Evolutionary conservation across 345 rosid genomes (phyloP).

Genomic region (Triadica sebifera): DNA sequence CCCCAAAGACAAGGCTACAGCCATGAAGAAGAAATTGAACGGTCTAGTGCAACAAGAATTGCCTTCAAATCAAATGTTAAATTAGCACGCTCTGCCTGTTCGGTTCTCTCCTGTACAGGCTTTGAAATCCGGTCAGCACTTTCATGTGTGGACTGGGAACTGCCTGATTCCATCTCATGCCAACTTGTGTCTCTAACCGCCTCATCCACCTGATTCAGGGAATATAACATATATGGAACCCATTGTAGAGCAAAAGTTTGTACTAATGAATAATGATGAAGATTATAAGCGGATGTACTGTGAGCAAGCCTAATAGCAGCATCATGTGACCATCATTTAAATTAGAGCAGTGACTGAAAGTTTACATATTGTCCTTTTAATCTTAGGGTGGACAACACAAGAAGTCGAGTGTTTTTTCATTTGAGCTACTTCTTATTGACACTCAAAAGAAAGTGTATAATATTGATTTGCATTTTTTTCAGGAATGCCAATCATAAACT

Average conservation of each 20-base stretch:
- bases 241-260: conserved; percentile 1
- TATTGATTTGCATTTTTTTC: no score
- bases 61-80: conserved; percentile 5
- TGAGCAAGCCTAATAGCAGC: not conserved
- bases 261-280: not conserved
- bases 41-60: conserved; percentile 11
- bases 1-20: no score
- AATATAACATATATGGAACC: not conserved
- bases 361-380: not conserved
- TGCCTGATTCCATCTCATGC: conserved; percentile 6
- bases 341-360: not conserved
- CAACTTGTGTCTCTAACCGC: conserved; percentile 8
- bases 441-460: not conserved
- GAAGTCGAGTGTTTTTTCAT: not conserved
- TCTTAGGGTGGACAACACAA: not conserved
- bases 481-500: no score
- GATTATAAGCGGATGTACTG: not conserved
- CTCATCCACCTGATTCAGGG: conserved; percentile 38
- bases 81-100: conserved; percentile 6
- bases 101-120: not conserved
- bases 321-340: not conserved
- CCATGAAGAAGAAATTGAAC: no score
- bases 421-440: no score
- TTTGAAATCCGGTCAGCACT: conserved; percentile 9
- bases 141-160: conserved; percentile 5